Evolutionary conservation across 805 yeast genomes (phyloP).

Genomic region (Torulaspora delbrueckii): DNA sequence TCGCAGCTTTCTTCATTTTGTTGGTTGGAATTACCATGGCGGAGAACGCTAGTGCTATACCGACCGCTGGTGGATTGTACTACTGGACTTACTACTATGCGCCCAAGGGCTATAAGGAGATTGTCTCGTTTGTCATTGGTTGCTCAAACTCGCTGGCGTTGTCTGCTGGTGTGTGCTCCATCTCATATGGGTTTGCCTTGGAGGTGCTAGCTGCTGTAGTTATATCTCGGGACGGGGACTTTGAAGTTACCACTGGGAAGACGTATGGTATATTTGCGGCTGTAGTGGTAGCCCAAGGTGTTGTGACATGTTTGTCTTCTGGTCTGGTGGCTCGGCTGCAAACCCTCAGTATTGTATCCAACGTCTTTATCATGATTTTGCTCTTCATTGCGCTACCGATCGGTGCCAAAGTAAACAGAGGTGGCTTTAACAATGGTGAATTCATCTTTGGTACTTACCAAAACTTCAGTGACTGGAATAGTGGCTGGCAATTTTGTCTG

Average conservation of each 20-base stretch:
- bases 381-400: slow-evolving; percentile 62
- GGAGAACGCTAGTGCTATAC: slow-evolving; percentile 62
- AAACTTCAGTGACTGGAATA: slow-evolving; percentile 52
- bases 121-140: slow-evolving; percentile 60
- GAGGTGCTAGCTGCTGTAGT: slow-evolving; percentile 57
- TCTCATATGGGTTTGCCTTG: slow-evolving; percentile 62
- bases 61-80: slow-evolving; percentile 72
- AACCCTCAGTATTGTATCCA: slow-evolving; percentile 51
- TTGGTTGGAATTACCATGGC: slow-evolving; percentile 60
- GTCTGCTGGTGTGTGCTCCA: slow-evolving; percentile 61
- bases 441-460: slow-evolving; percentile 53
- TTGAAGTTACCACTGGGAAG: slow-evolving; percentile 48
- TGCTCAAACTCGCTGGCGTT: slow-evolving; percentile 64
- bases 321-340: slow-evolving; percentile 54
- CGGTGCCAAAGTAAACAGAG: slow-evolving; percentile 42
- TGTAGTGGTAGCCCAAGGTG: slow-evolving; percentile 48
- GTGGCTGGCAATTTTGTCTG: slow-evolving; percentile 52
- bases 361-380: slow-evolving; percentile 48
- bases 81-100: slow-evolving; percentile 66
- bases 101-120: slow-evolving; percentile 48
- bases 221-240: slow-evolving; percentile 49
- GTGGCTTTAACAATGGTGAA: slow-evolving; percentile 43
- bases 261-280: slow-evolving; percentile 65
- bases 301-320: slow-evolving; percentile 53
- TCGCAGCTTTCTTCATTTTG: slow-evolving; percentile 48